A percentile compares a stretch with the other conserved stretches of the same genome.
phyloP scores from a whole-genome alignment of 768 basidiomycete genomes.

The Lyophyllum atratum region DNA sequence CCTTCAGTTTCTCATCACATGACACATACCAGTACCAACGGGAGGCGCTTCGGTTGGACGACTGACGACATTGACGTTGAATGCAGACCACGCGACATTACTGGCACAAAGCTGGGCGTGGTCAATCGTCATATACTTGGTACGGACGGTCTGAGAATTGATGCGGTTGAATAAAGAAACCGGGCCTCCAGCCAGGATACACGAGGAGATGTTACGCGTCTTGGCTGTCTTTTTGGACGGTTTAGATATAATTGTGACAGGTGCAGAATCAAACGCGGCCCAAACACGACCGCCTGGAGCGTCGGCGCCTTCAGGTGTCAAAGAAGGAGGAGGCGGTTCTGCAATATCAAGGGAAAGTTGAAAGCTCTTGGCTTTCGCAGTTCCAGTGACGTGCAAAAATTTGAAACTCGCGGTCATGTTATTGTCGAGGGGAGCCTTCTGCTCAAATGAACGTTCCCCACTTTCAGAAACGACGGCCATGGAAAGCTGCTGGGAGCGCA shows the following conservation, averaged over 20 bases:
- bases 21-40: constrained; percentile 70
- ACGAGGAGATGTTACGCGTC: constrained; percentile 88
- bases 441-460: constrained; percentile 82
- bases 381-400: constrained; percentile 86
- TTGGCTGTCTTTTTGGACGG: constrained; percentile 97
- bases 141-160: constrained; percentile 95
- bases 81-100: constrained; percentile 91
- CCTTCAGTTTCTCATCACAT: constrained; percentile 47
- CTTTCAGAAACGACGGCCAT: constrained; percentile 87
- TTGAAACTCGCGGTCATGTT: constrained; percentile 90
- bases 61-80: constrained; percentile 88
- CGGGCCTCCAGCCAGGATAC: constrained; percentile 86
- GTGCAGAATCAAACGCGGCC: constrained; percentile 91
- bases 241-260: constrained; percentile 94
- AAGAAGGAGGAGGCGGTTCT: constrained; percentile 62
- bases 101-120: constrained; percentile 83
- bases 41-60: constrained; percentile 66
- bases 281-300: constrained; percentile 68
- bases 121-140: constrained; percentile 96
- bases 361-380: constrained; percentile 89
- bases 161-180: constrained; percentile 95
- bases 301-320: constrained; percentile 47
- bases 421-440: constrained; percentile 80
- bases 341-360: constrained; percentile 84
- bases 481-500: constrained; percentile 77